Evolutionary conservation across 148 eudicot species (phyloP), one percentile per base, ranked within the genome.

Genomic region (Chenopodium quinoa): DNA sequence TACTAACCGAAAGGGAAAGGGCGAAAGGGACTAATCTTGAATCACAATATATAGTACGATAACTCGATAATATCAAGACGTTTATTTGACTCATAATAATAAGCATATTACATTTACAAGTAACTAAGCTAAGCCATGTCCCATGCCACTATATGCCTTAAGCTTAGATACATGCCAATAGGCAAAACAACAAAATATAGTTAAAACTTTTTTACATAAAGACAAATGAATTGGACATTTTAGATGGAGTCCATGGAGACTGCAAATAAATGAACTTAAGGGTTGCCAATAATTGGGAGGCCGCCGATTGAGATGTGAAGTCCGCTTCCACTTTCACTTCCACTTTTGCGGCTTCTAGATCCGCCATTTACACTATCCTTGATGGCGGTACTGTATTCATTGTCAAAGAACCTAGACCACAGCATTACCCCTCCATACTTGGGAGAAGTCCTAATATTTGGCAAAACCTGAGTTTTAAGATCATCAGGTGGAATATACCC

Each of bases 371-470:
- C 40, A 72, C 81, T 80, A 29, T 78, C 75, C 79, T 50, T 83
- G 16, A 86, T 83, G 75, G 85, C 25, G 17, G 67, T 40, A 74
- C 85, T 80, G 60, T 86, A 86, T 7, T 76, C 82, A 4, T 78
- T 60, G 25, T 86, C 88, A 54, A 23, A 77, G 63, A 75, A 86
- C 68, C 82, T 83, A 76, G 60, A 80, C 88, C 88, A 86, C 68
- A 86, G 82, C 85, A 86, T 80, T 4, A 86, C 83, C 16, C 88
- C 88, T 9, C 85, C 88, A 77, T 76, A 83, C 79, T 80, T 83
- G 10, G 83, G 58, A 0, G 85, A 86, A 37, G 16, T n/a, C 75
- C 81, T 86, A 46, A 86, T 83, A 0, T 29, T 52, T 17, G 85
- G 88, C 20, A 86, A 73, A 5, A 86, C 83, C 25, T 86, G 76